Percentiles rank a stretch among this genome's conserved stretches.
These are phyloP conservation scores for Arxiozyma telluris DNA, from an alignment of 1,139 yeast species.

Conservation along the genomic window DNA sequence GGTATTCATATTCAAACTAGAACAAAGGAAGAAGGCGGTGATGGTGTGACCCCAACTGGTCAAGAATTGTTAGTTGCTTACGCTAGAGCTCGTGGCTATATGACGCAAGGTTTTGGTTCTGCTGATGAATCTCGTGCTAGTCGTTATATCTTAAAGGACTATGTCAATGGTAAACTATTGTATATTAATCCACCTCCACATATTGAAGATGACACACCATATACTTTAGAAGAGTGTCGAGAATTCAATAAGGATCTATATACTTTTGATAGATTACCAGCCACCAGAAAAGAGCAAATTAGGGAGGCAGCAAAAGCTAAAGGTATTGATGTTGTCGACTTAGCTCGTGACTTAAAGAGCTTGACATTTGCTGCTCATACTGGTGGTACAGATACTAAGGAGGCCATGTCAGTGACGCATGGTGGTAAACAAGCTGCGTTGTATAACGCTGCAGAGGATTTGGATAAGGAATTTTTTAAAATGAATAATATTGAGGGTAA, in stretches of 20 bases:
- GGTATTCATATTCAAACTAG: slow-evolving; percentile 81
- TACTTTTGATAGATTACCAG: slow-evolving; percentile 56
- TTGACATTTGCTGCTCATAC: slow-evolving; percentile 76
- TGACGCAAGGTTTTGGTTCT: slow-evolving; percentile 94
- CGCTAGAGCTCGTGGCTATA: slow-evolving; percentile 93
- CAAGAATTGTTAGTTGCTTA: slow-evolving; percentile 84
- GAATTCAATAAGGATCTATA: slow-evolving; percentile 70
- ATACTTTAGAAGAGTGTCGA: slow-evolving; percentile 43
- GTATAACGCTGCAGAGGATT: slow-evolving; percentile 65
- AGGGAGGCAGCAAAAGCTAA: slow-evolving; percentile 48
- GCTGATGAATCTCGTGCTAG: slow-evolving; percentile 97
- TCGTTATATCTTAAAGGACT: slow-evolving; percentile 85
- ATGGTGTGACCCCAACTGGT: slow-evolving; percentile 71
- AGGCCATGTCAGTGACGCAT: slow-evolving; percentile 41
- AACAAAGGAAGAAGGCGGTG: slow-evolving; percentile 78
- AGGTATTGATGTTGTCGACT: slow-evolving; percentile 50
- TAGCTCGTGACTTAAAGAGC: slow-evolving; percentile 58
- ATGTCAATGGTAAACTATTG: slow-evolving; percentile 81
- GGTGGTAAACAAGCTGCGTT: slow-evolving; percentile 81
- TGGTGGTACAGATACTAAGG: slow-evolving; percentile 37
- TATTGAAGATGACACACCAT: slow-evolving; percentile 38
- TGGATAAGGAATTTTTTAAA: slow-evolving; percentile 77
- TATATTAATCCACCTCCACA: slow-evolving; percentile 86
- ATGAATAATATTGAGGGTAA: slow-evolving; percentile 58
- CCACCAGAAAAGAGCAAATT: slow-evolving; percentile 64